Percentiles rank a stretch among this genome's conserved stretches.
Evolutionary conservation across 2,329 filamentous ascomycete species (phyloP).

Genomic region (Amphichorda felina): DNA sequence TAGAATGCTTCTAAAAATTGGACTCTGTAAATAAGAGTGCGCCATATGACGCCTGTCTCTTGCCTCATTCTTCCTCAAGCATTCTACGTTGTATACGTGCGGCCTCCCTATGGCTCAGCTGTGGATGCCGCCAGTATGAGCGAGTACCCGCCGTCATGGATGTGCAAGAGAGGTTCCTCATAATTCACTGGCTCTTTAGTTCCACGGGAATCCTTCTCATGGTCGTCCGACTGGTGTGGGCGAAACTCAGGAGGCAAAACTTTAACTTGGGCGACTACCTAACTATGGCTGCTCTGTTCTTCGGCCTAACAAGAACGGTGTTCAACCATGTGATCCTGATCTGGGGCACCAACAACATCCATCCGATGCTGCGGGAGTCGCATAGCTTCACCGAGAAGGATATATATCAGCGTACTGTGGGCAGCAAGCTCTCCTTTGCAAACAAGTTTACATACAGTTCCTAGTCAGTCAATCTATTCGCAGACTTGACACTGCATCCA

Average conservation of each 20-base stretch:
- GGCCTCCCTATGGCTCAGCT: no score
- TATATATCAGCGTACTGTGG: conserved; percentile 19
- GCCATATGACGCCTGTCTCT: no score
- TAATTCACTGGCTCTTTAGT: conserved; percentile 13
- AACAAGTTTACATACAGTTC: conserved; percentile 20
- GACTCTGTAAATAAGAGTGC: no score
- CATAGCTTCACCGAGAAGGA: conserved; percentile 14
- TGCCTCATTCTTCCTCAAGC: no score
- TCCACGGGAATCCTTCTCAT: conserved; percentile 11
- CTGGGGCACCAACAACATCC: conserved; percentile 23
- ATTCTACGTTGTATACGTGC: no score
- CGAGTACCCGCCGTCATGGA: no score
- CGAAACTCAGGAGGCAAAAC: conserved; percentile 8
- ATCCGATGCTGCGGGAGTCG: conserved; percentile 9
- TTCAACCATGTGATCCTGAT: conserved; percentile 20
- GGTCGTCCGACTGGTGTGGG: conserved; percentile 8
- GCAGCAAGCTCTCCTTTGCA: conserved; percentile 19
- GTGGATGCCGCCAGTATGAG: no score
- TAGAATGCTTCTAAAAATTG: no score
- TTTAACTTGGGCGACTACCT: conserved; percentile 11
- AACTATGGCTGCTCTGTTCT: conserved; percentile 26
- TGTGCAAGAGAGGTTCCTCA: no score
- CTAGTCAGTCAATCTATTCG: conserved; percentile 14
- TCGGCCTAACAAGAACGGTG: conserved; percentile 10
- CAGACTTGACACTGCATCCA: no score